These are phyloP conservation scores for Corylus heterophylla DNA, from an alignment of 306 rosid species.

Conservation along the genomic window DNA sequence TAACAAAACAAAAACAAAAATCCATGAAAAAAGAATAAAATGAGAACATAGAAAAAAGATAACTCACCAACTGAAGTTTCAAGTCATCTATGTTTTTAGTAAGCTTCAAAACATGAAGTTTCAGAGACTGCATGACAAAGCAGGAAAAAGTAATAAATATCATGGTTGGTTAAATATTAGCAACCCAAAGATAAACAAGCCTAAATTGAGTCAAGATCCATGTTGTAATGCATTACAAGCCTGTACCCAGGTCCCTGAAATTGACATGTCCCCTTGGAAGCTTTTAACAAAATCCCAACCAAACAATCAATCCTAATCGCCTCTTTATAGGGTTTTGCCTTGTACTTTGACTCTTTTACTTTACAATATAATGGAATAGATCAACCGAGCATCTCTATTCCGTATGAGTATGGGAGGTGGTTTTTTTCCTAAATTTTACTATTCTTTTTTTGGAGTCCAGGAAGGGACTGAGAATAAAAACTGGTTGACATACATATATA, in stretches of 20 bases:
- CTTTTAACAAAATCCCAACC: neutral
- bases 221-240: slow-evolving; percentile 12
- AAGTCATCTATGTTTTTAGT: slow-evolving; percentile 62
- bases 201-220: slow-evolving; percentile 11
- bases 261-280: neutral
- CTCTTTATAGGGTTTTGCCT: neutral
- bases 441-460: neutral
- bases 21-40: neutral
- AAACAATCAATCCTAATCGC: neutral
- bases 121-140: slow-evolving; percentile 69
- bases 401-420: neutral
- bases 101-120: slow-evolving; percentile 89
- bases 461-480: slow-evolving; percentile 27
- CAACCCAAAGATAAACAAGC: slow-evolving; percentile 2
- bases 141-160: slow-evolving; percentile 28
- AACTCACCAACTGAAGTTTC: slow-evolving; percentile 71
- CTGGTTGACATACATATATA: slow-evolving; percentile 7
- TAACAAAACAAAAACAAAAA: slow-evolving; percentile 13
- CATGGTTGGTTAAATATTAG: slow-evolving; percentile 1
- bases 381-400: neutral
- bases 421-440: neutral
- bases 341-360: neutral
- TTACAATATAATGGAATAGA: neutral
- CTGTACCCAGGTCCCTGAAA: neutral
- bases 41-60: neutral